A percentile compares a stretch with the other conserved stretches of the same genome.
Conservation (phyloP, 2,329 filamentous ascomycete genomes). For the Triangularia verruculosa region DNA sequence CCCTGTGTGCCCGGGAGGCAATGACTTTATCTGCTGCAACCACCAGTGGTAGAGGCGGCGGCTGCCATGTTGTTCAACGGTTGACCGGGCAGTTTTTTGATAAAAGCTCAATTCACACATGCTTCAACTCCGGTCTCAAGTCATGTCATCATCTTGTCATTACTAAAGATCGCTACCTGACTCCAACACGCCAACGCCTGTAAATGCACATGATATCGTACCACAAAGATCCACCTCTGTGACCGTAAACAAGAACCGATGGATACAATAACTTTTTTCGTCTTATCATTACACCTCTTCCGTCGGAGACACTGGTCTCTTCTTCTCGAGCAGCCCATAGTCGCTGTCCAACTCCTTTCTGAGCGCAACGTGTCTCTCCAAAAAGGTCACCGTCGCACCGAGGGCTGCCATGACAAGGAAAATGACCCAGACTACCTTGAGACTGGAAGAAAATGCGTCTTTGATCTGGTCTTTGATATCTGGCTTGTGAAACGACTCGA, state of each 20-base stretch:
- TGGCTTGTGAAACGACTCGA: conserved; percentile 4
- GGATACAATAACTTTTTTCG: neutral
- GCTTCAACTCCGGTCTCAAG: neutral
- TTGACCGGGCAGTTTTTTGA: too few relatives aligned
- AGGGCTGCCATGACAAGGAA: conserved; percentile 20
- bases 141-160: neutral
- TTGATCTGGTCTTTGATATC: conserved; percentile 10
- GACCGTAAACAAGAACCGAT: neutral
- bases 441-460: conserved; percentile 13
- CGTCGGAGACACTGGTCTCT: neutral
- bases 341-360: conserved; percentile 26
- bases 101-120: neutral
- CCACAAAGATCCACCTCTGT: neutral
- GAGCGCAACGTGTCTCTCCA: conserved; percentile 26
- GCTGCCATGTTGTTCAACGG: too few relatives aligned
- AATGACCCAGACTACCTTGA: conserved; percentile 23
- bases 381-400: conserved; percentile 15
- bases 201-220: neutral
- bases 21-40: conserved; percentile 15
- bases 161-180: neutral
- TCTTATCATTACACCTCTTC: neutral
- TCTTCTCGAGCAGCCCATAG: conserved; percentile 21
- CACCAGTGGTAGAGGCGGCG: conserved; percentile 2
- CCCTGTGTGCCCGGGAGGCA: conserved; percentile 10
- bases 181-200: neutral